A percentile compares a stretch with the other conserved stretches of the same genome.
These are phyloP conservation scores for Malus sieversii DNA, from an alignment of 306 rosid species.

Conservation along the genomic window DNA sequence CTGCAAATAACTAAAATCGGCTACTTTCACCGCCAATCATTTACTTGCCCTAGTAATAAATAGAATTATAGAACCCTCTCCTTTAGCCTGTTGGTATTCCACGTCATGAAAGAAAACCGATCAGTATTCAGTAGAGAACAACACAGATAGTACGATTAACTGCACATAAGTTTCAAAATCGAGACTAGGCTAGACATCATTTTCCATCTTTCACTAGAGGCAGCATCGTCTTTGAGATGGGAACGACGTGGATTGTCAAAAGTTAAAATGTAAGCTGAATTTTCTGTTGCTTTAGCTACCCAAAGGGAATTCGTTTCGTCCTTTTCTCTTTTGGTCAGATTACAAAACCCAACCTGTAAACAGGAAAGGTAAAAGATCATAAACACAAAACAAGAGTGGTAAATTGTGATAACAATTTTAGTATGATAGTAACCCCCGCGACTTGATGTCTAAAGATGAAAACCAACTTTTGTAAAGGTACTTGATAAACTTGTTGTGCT, in stretches of 20 bases:
- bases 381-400: background rate
- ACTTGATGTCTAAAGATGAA: background rate
- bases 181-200: constrained; percentile 44
- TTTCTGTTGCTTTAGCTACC: constrained; percentile 81
- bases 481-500: background rate
- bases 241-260: constrained; percentile 49
- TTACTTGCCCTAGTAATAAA: background rate
- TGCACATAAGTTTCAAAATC: constrained; percentile 13
- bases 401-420: background rate
- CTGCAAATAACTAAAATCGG: background rate
- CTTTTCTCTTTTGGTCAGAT: constrained; percentile 60
- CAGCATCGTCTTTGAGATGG: constrained; percentile 61
- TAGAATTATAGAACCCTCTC: constrained; percentile 9
- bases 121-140: constrained; percentile 4
- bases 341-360: constrained; percentile 74
- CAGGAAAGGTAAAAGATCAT: background rate
- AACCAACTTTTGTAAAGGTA: background rate
- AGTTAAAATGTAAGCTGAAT: constrained; percentile 53
- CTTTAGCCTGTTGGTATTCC: constrained; percentile 43
- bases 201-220: constrained; percentile 58
- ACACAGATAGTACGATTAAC: constrained; percentile 1
- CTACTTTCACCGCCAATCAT: background rate
- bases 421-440: background rate
- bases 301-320: constrained; percentile 58
- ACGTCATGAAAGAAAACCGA: constrained; percentile 13